Evolutionary conservation across 225 moss, liverwort and hornwort genomes (phyloP), one percentile per base, ranked within the genome.

Genomic region (Sphagnum contortum): DNA sequence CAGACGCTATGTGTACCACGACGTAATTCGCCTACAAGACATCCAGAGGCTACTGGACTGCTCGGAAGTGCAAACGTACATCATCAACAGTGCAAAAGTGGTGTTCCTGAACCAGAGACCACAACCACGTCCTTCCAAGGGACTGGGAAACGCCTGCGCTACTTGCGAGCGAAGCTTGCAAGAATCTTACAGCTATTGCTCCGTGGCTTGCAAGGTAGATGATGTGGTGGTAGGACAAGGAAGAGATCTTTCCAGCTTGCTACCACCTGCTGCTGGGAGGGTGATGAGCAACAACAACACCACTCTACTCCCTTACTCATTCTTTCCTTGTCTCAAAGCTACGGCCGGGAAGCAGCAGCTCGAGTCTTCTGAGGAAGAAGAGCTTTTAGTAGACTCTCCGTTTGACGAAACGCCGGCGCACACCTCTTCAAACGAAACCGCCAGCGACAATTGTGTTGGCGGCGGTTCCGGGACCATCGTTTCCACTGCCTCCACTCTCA

Each of bases 61-160:
- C 74, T 81, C 91, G 47, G 76, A 85, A 61, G 91, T 99, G 46
- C 93, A 99, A 79, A 99, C 93, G 0, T 99, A 99, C 71, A 99
- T 99, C 47, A 99, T 99, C 70, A 99, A 99, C 74, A 99, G 98
- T 69, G 91, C 98, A 13, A 78, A 91, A 5, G 93, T 99, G 14
- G 93, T 98, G 51, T 99, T 99, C 72, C 87, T 99, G 66, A 99
- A 99, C 72, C 98, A 93, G 70, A 78, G 93, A 48, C 98, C 98
- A 5, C 98, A 99, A 86, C 98, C 98, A 5, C 91, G 98, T 0
- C 93, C 93, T 9, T 93, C 93, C 0, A 99, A 93, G 77, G 98
- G 93, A 3, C 82, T 93, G 47, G 93, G 98, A 9, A 99, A 99
- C 67, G 91, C 98, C 0, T 99, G 98, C 14, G 98, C 89, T 59